Evolutionary conservation across 305 asterid genomes (phyloP), one percentile per base, ranked within the genome.

Genomic region (Fraxinus albicans): DNA sequence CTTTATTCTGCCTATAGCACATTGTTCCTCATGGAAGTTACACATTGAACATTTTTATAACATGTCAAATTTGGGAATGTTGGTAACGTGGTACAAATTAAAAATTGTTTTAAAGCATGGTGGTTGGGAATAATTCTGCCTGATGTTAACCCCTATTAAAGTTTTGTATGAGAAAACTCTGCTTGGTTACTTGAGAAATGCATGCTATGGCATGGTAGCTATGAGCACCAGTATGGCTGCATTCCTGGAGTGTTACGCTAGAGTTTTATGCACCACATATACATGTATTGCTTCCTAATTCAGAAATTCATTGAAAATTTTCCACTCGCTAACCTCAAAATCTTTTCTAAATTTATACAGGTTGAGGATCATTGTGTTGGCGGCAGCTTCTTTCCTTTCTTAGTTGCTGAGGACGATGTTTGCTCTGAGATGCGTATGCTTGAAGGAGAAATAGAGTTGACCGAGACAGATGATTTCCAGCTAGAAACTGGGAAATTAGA

Each of bases 351-450:
- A 65, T 81, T 81, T 60, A 29, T 80, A 40, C 87, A 93, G 97
- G 91, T 91, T 81, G 97, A 93, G 83, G 94, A 92, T 87, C 85
- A 89, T 55, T 94, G 94, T 82, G 88, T 92, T 33, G 83, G 93
- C 80, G 89, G 92, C 88, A 87, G 89, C 87, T 93, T 88, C 89
- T 89, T 86, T 88, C 97, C 97, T 58, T 93, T 93, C 83, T 92
- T 93, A 84, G 90, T 93, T 88, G 94, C 96, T 3, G 94, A 93
- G 83, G 90, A 89, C 85, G 89, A 90, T 75, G 88, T 93, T 78
- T 93, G 97, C 86, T 76, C 91, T 80, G 97, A 93, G 88, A 92
- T 93, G 85, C 67, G 94, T 84, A 91, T 81, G 90, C 93, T 93
- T 70, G 97, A 93, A 83, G 90, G 86, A 87, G 95, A 91, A 75